Conservation (phyloP, 306 rosid species). For the Dalbergia cochinchinensis region DNA sequence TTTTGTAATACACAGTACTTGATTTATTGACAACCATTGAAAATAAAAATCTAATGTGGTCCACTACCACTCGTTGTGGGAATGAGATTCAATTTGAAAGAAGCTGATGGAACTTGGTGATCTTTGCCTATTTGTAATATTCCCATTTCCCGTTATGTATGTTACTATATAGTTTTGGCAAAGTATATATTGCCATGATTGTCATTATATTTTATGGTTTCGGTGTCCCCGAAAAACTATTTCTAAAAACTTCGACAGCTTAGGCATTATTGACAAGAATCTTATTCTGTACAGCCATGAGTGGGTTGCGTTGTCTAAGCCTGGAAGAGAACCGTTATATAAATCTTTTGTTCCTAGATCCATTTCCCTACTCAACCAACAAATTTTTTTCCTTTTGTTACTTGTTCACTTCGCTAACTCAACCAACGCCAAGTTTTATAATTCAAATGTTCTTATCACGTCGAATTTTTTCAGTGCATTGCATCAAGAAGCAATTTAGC, state of each 20-base stretch:
- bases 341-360: constrained; percentile 50
- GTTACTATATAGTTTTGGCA: constrained; percentile 8
- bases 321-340: constrained; percentile 38
- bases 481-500: constrained; percentile 1
- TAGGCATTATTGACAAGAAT: constrained; percentile 57
- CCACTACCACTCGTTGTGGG: constrained; percentile 30
- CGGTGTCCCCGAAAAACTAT: background rate
- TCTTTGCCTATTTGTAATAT: constrained; percentile 44
- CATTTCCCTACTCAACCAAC: constrained; percentile 51
- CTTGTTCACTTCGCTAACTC: constrained; percentile 53
- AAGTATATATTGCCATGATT: background rate
- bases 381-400: constrained; percentile 37
- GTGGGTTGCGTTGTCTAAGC: constrained; percentile 53
- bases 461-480: constrained; percentile 40
- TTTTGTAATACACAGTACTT: background rate
- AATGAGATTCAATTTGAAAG: constrained; percentile 41
- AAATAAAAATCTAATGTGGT: constrained; percentile 19
- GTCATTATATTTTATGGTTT: constrained; percentile 12
- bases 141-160: constrained; percentile 40
- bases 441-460: constrained; percentile 47
- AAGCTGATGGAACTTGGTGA: constrained; percentile 33
- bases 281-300: constrained; percentile 50
- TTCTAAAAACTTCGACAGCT: constrained; percentile 35
- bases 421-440: constrained; percentile 53
- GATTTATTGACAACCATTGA: background rate